Conservation (phyloP, 208 protist species). For the Acanthamoeba royreba region DNA sequence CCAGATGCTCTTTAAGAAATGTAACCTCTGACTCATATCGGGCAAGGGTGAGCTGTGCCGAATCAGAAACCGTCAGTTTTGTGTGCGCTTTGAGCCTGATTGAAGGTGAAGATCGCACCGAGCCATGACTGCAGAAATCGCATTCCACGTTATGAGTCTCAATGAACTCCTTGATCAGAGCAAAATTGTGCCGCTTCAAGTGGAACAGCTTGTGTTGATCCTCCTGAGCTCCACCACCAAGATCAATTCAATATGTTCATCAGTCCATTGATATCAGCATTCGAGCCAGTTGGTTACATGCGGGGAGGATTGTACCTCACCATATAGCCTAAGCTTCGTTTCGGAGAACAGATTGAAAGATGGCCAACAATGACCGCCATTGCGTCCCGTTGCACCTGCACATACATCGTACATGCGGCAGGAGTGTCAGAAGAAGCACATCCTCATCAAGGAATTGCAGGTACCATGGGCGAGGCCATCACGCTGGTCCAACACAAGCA, state of each 20-base stretch:
- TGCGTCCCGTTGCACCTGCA: background rate
- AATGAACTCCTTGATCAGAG: background rate
- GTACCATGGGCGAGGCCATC: background rate
- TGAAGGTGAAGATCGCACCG: too few species aligned
- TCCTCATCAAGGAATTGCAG: background rate
- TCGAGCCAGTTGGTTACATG: too few species aligned
- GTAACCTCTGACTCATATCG: background rate
- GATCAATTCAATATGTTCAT: too few species aligned
- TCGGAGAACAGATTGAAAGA: background rate
- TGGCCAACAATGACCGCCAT: background rate
- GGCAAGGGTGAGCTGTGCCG: too few species aligned
- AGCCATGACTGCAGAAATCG: background rate
- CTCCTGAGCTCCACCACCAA: background rate
- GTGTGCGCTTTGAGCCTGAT: too few species aligned
- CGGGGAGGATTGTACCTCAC: background rate
- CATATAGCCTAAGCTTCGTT: background rate
- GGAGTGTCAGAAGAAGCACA: background rate
- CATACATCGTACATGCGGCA: background rate
- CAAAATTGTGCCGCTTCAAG: background rate
- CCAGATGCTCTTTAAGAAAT: background rate
- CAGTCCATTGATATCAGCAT: too few species aligned
- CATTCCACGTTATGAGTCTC: background rate
- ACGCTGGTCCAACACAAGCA: background rate
- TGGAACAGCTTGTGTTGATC: background rate
- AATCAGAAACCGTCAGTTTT: too few species aligned